phyloP scores from a whole-genome alignment of 208 protist species.

The Acanthamoeba castellanii region DNA sequence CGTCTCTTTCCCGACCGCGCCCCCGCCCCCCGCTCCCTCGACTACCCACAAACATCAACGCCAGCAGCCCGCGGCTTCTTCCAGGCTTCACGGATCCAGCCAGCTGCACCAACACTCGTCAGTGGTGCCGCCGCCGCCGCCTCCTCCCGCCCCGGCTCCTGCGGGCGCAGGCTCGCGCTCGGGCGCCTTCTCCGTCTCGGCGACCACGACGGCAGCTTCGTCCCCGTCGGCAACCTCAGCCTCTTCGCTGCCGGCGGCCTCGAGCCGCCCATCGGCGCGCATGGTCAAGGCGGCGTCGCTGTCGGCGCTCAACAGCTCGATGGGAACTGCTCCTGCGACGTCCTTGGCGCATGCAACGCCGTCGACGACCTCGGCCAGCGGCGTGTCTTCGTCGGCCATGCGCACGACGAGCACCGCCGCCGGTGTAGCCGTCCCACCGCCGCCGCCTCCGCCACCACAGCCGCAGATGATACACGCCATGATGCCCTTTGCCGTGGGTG shows the following conservation, averaged over 20 bases:
- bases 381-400: neutral
- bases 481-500: constrained; percentile 14
- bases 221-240: neutral
- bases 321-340: too few species aligned
- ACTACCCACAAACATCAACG: neutral
- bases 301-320: too few species aligned
- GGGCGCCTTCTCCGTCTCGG: too few species aligned
- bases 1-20: too few species aligned
- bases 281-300: too few species aligned
- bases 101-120: neutral
- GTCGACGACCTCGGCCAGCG: too few species aligned
- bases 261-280: neutral
- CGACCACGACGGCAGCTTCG: too few species aligned
- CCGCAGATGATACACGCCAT: neutral
- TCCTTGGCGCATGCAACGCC: too few species aligned
- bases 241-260: neutral
- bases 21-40: too few species aligned
- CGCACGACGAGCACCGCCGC: too few species aligned
- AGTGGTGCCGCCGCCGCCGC: neutral
- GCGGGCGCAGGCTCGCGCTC: too few species aligned
- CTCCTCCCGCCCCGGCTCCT: too few species aligned
- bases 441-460: neutral
- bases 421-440: neutral
- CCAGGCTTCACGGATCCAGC: neutral
- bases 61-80: neutral